Conservation (phyloP, 257 asterid species). For the Capsicum chinense region DNA sequence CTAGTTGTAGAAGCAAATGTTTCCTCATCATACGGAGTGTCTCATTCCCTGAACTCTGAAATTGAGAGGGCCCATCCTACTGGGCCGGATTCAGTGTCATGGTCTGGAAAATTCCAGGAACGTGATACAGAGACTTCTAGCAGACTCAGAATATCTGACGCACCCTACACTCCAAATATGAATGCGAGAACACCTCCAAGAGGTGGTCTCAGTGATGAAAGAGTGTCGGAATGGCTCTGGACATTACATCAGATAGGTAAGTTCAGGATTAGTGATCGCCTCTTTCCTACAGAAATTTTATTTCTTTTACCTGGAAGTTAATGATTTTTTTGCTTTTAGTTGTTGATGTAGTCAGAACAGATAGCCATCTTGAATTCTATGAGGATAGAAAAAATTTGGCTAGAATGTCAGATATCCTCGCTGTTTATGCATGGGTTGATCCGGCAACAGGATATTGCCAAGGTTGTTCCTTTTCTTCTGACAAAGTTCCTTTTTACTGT, state of each 20-base stretch:
- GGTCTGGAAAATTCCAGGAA: constrained; percentile 46
- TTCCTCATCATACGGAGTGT: constrained; percentile 50
- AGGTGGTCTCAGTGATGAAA: constrained; percentile 64
- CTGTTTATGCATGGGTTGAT: constrained; percentile 98
- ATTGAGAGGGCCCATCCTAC: constrained; percentile 49
- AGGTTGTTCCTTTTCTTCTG: constrained; percentile 54
- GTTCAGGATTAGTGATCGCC: constrained; percentile 21
- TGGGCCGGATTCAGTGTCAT: constrained; percentile 46
- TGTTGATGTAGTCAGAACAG: constrained; percentile 98
- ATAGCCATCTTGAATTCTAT: constrained; percentile 91
- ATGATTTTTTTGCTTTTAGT: constrained; percentile 49
- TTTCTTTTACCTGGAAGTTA: background rate
- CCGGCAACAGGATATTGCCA: constrained; percentile 99
- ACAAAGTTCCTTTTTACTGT: constrained; percentile 29
- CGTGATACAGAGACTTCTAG: constrained; percentile 51
- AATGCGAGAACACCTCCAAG: constrained; percentile 56
- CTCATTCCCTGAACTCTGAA: constrained; percentile 49
- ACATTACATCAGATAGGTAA: constrained; percentile 93
- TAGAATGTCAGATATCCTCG: constrained; percentile 98
- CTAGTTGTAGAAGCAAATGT: constrained; percentile 74
- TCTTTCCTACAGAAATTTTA: background rate
- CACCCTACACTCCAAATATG: constrained; percentile 56
- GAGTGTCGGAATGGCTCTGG: constrained; percentile 99
- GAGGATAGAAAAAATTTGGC: constrained; percentile 92
- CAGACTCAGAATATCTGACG: constrained; percentile 66